Evolutionary conservation across 148 eudicot genomes (phyloP), one percentile per base, ranked within the genome.

Genomic region (Rhododendron mucronatum): DNA sequence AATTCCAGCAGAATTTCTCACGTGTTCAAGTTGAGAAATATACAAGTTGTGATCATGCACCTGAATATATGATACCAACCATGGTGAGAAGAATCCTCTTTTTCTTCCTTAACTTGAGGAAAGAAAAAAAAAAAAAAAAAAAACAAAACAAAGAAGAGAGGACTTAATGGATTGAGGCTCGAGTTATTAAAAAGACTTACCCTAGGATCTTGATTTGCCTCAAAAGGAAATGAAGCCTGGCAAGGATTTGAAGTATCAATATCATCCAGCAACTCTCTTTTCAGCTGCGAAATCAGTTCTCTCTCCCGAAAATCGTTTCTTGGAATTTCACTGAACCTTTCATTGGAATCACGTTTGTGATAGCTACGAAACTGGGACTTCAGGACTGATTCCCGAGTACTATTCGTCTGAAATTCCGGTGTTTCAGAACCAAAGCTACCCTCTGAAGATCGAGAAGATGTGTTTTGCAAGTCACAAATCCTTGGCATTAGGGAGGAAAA

Each of bases 241-340:
- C 90, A 85, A 71, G 86, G 91, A 87, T 92, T 93, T 51, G 92
- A 91, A 88, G 83, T 81, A 6, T 89, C 91, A 85, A 85, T 85
- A 89, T 92, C 95, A 85, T 87, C 92, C 23, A 92, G 86, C 84
- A 94, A 74, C 85, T 93, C 93, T 45, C 88, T 88, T 79, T 97
- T 95, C 69, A 93, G 88, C 85, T 92, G 94, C 85, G 90, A 90
- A 84, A 91, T 71, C 53, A 91, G 90, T 80, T 95, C 93, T 47
- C 83, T 89, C 87, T 90, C 99, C 9, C 90, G 84, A 37, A 86
- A 86, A 81, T 71, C 85, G 33, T 61, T 65, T 9, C n/a, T 18
- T 28, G 41, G 41, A 16, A 26, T 30, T 80, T 15, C 6, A 23
- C 13, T 1, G 18, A 51, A 47, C 26, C 35, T 79, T 79, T 47